phyloP scores from a whole-genome alignment of 306 rosid species.

The Ziziphus jujuba region DNA sequence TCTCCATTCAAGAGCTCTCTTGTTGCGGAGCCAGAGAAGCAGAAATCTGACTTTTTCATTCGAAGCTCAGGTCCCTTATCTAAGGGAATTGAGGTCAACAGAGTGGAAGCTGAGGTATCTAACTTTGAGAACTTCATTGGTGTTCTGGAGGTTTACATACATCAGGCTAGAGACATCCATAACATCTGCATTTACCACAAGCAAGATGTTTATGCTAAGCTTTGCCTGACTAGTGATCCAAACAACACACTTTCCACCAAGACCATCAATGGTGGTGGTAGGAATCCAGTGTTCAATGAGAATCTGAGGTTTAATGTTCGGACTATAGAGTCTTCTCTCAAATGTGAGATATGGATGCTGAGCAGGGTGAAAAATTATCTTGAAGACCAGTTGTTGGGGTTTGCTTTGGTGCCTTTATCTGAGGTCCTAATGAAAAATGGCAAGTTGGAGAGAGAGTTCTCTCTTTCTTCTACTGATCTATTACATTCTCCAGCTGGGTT shows the following conservation, averaged over 20 bases:
- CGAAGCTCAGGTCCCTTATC: constrained; percentile 31
- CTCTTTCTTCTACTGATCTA: constrained; percentile 87
- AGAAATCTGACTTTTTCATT: constrained; percentile 25
- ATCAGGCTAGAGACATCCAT: constrained; percentile 87
- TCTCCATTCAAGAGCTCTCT: constrained; percentile 63
- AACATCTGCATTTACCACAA: constrained; percentile 97
- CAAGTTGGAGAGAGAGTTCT: constrained; percentile 83
- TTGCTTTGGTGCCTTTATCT: constrained; percentile 81
- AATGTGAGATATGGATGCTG: constrained; percentile 97
- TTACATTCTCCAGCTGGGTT: constrained; percentile 93
- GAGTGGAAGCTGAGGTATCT: constrained; percentile 35
- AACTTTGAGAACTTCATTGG: constrained; percentile 52
- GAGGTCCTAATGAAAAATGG: constrained; percentile 62
- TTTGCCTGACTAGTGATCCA: constrained; percentile 70
- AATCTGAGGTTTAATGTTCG: constrained; percentile 57
- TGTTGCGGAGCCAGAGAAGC: constrained; percentile 45
- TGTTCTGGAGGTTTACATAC: constrained; percentile 67
- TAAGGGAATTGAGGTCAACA: constrained; percentile 50
- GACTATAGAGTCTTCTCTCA: constrained; percentile 57
- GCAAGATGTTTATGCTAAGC: constrained; percentile 96
- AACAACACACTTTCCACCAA: constrained; percentile 62
- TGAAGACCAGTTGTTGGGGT: constrained; percentile 94
- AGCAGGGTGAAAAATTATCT: constrained; percentile 96
- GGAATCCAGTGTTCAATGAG: constrained; percentile 87
- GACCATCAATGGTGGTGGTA: constrained; percentile 92